A percentile compares a stretch with the other conserved stretches of the same genome.
phyloP scores from a whole-genome alignment of 345 rosid genomes.

The Kandelia obovata region DNA sequence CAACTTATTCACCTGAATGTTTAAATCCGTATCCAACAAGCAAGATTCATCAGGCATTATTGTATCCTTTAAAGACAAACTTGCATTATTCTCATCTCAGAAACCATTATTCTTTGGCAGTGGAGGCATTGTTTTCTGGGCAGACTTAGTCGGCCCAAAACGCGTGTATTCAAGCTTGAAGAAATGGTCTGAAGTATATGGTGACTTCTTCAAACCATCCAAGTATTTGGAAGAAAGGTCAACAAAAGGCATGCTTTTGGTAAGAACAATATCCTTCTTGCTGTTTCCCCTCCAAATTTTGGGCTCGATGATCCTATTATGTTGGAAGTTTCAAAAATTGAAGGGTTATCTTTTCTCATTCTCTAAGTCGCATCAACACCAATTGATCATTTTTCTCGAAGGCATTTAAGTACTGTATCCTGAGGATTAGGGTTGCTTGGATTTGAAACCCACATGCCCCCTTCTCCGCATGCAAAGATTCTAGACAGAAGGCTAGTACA shows the following conservation, averaged over 20 bases:
- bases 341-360: no score
- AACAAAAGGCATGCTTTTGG: conserved; percentile 62
- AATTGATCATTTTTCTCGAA: background rate
- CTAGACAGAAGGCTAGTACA: no score
- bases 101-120: conserved; percentile 36
- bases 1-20: no score
- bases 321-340: no score
- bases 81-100: no score
- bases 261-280: conserved; percentile 26
- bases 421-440: background rate
- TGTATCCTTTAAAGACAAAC: no score
- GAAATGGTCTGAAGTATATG: conserved; percentile 65
- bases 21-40: no score
- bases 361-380: no score
- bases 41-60: no score
- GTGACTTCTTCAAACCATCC: conserved; percentile 70
- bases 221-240: conserved; percentile 88
- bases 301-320: background rate
- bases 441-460: no score
- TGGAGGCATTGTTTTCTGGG: conserved; percentile 94
- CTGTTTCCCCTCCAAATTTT: background rate
- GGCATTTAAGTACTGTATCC: background rate
- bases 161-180: conserved; percentile 61
- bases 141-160: conserved; percentile 61
- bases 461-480: no score